Base-by-base conservation (phyloP, 768 basidiomycete genomes). In the Lentinus brumalis region DNA sequence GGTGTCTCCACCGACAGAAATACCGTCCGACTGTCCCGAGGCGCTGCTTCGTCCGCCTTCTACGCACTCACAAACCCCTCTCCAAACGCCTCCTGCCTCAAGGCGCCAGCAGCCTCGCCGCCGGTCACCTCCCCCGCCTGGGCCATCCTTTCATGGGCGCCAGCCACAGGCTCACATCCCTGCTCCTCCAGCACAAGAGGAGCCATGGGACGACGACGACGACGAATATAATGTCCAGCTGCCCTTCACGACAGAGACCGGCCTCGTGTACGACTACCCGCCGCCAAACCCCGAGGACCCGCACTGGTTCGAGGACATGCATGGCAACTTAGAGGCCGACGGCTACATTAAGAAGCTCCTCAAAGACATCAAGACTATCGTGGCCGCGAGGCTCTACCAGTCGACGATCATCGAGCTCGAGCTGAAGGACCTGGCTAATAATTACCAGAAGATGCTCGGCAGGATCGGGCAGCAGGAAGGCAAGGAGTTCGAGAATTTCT, bases 241-340 rank as follows among this genome's bases (percentile, higher is more conserved):
- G 15, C 29, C 50, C n/a, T 30, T 16, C n/a, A 41, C 31, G 15
- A 26, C 44, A 16, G 39, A 50, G 38, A 21, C 42, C 3, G 47
- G 45, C 21, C 32, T 40, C 10, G 10, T 8, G 5, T 62, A 56
- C 44, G 30, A 29, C 39, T 62, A 56, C 41, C 62, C 59, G 5
- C 56, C 63, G 8, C 50, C n/a, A 4, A 5, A 58, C 30, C 40
- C 58, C 12, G 4, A 39, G 1, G 47, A 58, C 15, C 51, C 21
- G 4, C 0, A 31, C 26, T 67, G 66, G 66, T 57, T 65, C 10
- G 46, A 57, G 8, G 5, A 15, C 12, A 65, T 65, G 67, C 4
- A 29, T 0, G 31, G 3, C 3, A 16, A 40, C 8, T 38, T 67
- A 10, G 11, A 38, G n/a, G 16, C 21, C 4, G 53, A 56, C 29